A percentile compares a stretch with the other conserved stretches of the same genome.
phyloP scores from a whole-genome alignment of 768 basidiomycete genomes.

The Dictyophora rubrovolvata region DNA sequence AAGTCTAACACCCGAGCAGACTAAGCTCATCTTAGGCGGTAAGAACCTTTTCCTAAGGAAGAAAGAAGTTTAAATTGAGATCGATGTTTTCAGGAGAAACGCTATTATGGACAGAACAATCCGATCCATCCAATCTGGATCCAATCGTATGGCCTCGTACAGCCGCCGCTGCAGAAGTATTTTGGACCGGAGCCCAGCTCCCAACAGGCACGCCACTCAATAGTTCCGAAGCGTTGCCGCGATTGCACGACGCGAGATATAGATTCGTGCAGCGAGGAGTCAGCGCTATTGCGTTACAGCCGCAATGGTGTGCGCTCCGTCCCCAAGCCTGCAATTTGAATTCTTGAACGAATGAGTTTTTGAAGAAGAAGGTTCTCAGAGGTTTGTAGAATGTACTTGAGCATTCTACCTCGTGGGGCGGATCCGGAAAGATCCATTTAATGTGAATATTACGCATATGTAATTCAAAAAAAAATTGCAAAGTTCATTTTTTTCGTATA shows the following conservation, averaged over 20 bases:
- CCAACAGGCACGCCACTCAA: constrained; percentile 25
- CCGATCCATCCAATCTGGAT: constrained; percentile 24
- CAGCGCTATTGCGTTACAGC: constrained; percentile 50
- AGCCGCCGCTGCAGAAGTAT: constrained; percentile 35
- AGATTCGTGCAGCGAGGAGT: constrained; percentile 54
- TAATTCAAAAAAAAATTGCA: neutral
- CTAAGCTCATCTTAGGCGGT: constrained; percentile 21
- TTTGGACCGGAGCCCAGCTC: constrained; percentile 49
- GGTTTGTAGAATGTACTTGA: no score
- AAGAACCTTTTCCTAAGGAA: neutral
- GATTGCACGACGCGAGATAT: constrained; percentile 56
- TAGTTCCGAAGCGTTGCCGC: constrained; percentile 36
- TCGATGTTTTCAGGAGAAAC: constrained; percentile 19
- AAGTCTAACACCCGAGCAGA: constrained; percentile 14
- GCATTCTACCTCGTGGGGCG: neutral
- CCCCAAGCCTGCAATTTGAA: constrained; percentile 48
- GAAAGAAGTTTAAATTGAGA: no score
- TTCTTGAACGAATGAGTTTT: neutral
- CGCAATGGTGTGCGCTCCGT: constrained; percentile 59
- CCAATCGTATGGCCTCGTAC: constrained; percentile 24
- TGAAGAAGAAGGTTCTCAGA: neutral
- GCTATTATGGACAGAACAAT: constrained; percentile 26
- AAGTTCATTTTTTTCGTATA: no score
- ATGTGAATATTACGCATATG: neutral
- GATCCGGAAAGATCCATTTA: neutral